Base-by-base conservation (phyloP, 257 asterid species). In the Gentiana straminea region DNA sequence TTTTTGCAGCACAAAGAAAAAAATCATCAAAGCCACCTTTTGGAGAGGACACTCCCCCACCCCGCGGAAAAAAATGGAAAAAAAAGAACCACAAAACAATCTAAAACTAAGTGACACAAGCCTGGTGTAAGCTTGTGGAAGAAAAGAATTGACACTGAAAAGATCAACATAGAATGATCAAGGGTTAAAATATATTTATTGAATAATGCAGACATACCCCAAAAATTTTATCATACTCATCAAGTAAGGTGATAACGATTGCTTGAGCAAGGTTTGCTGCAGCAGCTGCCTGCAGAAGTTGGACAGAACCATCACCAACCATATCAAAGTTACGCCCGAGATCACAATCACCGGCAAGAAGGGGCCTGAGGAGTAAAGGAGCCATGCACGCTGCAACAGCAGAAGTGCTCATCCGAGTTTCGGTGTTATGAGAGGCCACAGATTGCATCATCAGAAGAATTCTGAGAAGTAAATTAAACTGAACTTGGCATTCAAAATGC, bases 321-420 rank as follows among this genome's bases (percentile, higher is more conserved):
- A 84, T 70, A 71, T 84, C 86, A 54, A 81, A 69, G 70, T 72
- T 73, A 55, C 80, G 64, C 55, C 78, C 94, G 47, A 89, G 83
- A 54, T 92, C 99, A 70, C 97, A 92, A 62, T 92, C 99, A 15
- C 99, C 99, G 62, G 89, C 84, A 64, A 92, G 86, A 75, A 92
- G 99, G 47, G 99, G 97, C 12, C 99, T 90, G 50, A 92, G 94
- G 66, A 92, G 99, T 61, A 92, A 77, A 55, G 99, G 99, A 51
- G 99, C 94, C 99, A 92, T 92, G 80, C 99, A 92, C 65, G 99
- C 97, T 69, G 99, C 99, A 57, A 92, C 99, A 55, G 99, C 99
- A 60, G 99, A 84, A 68, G 77, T 67, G 76, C 99, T 84, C 99
- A 92, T 92, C 68, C 94, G 66, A 66, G 84, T 92, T 69, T 78